A percentile compares a stretch with the other conserved stretches of the same genome.
phyloP scores from a whole-genome alignment of 1,284 basidiomycete species.

The Leccinum pachyderme region DNA sequence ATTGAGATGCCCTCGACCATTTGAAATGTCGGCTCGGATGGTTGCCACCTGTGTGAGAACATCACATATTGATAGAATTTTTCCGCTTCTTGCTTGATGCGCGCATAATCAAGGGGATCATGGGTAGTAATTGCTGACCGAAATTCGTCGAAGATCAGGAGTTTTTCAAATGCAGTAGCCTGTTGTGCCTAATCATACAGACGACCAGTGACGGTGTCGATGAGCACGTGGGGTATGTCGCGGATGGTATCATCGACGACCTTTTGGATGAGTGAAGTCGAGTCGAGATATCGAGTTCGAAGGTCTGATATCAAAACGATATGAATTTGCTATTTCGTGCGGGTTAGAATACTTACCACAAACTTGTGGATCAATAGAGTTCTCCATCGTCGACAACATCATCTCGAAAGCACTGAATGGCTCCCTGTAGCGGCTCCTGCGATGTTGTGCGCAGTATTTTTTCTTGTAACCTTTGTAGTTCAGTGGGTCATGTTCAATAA shows the following conservation, averaged over 20 bases:
- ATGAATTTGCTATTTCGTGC: background rate
- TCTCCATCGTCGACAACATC: background rate
- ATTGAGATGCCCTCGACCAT: background rate
- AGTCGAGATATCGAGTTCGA: background rate
- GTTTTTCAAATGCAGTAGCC: background rate
- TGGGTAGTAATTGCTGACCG: background rate
- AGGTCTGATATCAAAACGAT: background rate
- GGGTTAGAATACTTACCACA: background rate
- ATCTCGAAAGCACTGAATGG: background rate
- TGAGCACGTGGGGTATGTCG: slow-evolving; percentile 4
- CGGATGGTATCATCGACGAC: background rate
- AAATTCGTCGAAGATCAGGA: slow-evolving; percentile 1
- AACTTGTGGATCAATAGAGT: background rate
- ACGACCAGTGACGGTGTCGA: background rate
- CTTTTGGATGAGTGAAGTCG: background rate
- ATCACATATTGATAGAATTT: slow-evolving; percentile 17
- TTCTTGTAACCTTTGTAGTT: slow-evolving; percentile 2
- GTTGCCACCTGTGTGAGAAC: slow-evolving; percentile 15
- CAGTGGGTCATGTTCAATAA: background rate
- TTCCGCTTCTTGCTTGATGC: slow-evolving; percentile 9
- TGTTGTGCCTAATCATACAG: background rate
- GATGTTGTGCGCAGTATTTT: background rate
- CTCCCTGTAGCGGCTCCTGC: background rate
- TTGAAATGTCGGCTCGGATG: slow-evolving; percentile 5
- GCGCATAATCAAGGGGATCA: background rate